Base-by-base conservation (phyloP, 768 basidiomycete species). In the Suillus weaverae region DNA sequence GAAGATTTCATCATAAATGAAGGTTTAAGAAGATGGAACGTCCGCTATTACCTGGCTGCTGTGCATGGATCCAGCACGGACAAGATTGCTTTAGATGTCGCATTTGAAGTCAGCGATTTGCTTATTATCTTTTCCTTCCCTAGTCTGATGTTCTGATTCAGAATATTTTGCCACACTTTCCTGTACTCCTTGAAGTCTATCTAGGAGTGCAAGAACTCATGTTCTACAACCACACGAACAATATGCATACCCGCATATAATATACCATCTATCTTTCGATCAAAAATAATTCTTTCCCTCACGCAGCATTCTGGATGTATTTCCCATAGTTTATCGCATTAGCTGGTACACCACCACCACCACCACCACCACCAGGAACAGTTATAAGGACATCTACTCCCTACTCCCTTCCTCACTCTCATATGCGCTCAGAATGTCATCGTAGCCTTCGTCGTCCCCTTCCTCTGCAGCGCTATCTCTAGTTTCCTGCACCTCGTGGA, bases 381-480 rank as follows among this genome's bases (percentile, higher is more conserved):
- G 3, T 30, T 6, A 14, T 6, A 5, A 32, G 16, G 35, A 8
- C 22, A 22, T 62, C 41, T 59, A 62, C 59, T 73, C 70, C n/a
- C 56, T 72, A 41, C 73, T 72, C 36, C 80, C 81, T 61, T 87
- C 89, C 71, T 91, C 90, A 70, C 91, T 91, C 77, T 92, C 91
- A 70, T 93, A 93, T 22, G 90, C 91, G 72, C 89, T 91, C 65
- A 93, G 75, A 62, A 93, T 71, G 14, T 92, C 91, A 68, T 89
- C 90, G 62, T 91, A 92, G 4, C 89, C 85, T 62, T 83, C 82
- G 68, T 92, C 91, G 65, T 92, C 91, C 5, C 91, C 90, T 64
- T 92, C 90, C 61, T 89, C 88, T 0, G 89, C 90, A 26, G 82
- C 85, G 71, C 88, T 91, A 41, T 89, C 86, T 44, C 85, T 80